Conservation (phyloP, 1,284 basidiomycete species). For the Leucoagaricus sp. region DNA sequence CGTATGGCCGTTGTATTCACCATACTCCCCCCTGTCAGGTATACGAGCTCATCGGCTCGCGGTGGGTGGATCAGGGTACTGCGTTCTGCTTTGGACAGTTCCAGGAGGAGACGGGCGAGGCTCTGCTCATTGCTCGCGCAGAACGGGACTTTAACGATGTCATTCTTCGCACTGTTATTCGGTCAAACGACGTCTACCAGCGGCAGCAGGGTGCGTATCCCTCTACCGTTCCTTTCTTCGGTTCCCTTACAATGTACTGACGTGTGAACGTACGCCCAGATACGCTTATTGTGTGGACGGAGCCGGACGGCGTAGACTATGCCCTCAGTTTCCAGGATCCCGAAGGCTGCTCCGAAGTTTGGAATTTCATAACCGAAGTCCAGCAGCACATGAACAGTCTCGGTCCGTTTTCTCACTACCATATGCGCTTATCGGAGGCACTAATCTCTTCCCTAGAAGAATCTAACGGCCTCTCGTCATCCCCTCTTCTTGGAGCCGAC, state of each 20-base stretch:
- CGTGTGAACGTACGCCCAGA: slow-evolving; percentile 47
- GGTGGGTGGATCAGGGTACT: slow-evolving; percentile 93
- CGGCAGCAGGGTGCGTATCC: slow-evolving; percentile 80
- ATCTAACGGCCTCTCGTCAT: slow-evolving; percentile 48
- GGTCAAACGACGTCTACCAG: slow-evolving; percentile 86
- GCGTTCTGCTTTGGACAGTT: slow-evolving; percentile 92
- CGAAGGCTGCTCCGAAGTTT: slow-evolving; percentile 95
- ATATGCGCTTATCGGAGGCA: background rate
- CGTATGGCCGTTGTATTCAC: background rate
- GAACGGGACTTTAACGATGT: slow-evolving; percentile 73
- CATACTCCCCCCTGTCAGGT: slow-evolving; percentile 54
- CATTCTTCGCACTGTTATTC: slow-evolving; percentile 74
- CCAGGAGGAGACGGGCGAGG: slow-evolving; percentile 76
- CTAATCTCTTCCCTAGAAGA: slow-evolving; percentile 32
- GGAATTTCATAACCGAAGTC: slow-evolving; percentile 97
- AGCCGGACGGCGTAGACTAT: slow-evolving; percentile 92
- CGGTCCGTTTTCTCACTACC: slow-evolving; percentile 39
- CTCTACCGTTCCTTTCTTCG: slow-evolving; percentile 5
- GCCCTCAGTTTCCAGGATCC: slow-evolving; percentile 97
- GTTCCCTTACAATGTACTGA: slow-evolving; percentile 16
- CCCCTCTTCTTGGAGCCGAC: slow-evolving; percentile 59
- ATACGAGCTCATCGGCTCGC: slow-evolving; percentile 86
- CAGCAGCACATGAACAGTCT: slow-evolving; percentile 77
- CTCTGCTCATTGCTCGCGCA: slow-evolving; percentile 82
- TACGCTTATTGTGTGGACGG: slow-evolving; percentile 99